Percentiles rank a stretch among this genome's conserved stretches.
phyloP scores from a whole-genome alignment of 106 monocot species.

The Ottelia alismoides region DNA sequence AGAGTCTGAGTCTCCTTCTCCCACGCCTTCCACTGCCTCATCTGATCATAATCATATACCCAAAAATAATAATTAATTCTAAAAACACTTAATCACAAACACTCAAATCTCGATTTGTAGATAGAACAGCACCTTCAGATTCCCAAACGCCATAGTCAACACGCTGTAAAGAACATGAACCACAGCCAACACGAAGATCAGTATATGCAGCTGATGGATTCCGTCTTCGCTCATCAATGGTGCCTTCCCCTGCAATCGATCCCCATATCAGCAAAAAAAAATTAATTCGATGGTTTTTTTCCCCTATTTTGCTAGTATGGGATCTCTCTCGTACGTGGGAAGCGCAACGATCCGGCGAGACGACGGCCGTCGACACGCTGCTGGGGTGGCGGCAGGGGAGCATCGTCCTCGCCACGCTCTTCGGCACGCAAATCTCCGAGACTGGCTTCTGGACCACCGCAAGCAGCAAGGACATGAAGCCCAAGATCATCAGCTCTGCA shows the following conservation, averaged over 20 bases:
- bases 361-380: too few species aligned
- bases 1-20: constrained; percentile 17
- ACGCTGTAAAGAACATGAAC: constrained; percentile 12
- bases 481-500: constrained; percentile 20
- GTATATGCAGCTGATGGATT: constrained; percentile 15
- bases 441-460: constrained; percentile 5
- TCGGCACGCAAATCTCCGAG: constrained; percentile 7
- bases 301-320: not conserved
- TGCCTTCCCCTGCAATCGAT: constrained; percentile 2
- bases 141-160: constrained; percentile 10
- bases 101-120: too few species aligned
- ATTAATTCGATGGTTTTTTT: not conserved
- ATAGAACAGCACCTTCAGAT: constrained; percentile 2
- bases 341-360: not conserved
- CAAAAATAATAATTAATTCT: not conserved
- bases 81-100: too few species aligned
- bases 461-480: constrained; percentile 11
- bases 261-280: not conserved
- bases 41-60: not conserved
- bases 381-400: not conserved
- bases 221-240: not conserved
- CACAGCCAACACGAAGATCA: constrained; percentile 6
- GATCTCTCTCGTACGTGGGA: not conserved
- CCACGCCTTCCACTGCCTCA: constrained; percentile 17
- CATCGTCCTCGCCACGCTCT: not conserved